These are phyloP conservation scores for Backusella australiensis DNA, from an alignment of 192 early-diverging fungal species.

Conservation along the genomic window DNA sequence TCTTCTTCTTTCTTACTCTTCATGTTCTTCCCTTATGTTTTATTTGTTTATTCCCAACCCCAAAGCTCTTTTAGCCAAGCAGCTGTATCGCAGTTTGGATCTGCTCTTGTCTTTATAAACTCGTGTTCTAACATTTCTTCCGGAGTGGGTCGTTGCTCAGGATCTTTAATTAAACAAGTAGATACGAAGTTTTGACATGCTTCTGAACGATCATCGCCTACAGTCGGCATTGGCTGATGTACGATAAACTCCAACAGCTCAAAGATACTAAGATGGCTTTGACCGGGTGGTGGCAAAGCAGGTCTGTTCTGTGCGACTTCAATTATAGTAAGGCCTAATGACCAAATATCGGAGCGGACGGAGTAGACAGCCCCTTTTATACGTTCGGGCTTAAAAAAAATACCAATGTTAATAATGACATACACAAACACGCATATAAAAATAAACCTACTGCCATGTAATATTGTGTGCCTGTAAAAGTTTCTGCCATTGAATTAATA, in stretches of 20 bases:
- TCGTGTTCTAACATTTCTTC: conserved; percentile 65
- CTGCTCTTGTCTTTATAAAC: conserved; percentile 58
- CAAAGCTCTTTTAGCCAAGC: conserved; percentile 74
- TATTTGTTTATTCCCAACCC: conserved; percentile 40
- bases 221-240: conserved; percentile 80
- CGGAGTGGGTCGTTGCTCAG: conserved; percentile 62
- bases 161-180: conserved; percentile 71
- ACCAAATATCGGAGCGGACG: conserved; percentile 96
- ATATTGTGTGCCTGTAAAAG: conserved; percentile 93
- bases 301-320: conserved; percentile 91
- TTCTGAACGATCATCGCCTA: conserved; percentile 54
- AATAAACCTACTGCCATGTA: conserved; percentile 84
- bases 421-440: background rate
- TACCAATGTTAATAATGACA: background rate
- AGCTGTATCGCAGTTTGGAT: conserved; percentile 57
- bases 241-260: conserved; percentile 94
- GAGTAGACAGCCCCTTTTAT: conserved; percentile 88
- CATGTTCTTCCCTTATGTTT: background rate
- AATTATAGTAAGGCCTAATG: conserved; percentile 88
- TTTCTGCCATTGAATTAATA: conserved; percentile 84
- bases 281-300: conserved; percentile 84
- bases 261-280: conserved; percentile 73
- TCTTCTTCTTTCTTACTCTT: background rate
- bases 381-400: conserved; percentile 75
- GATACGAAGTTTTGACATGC: conserved; percentile 70